Conservation (phyloP, 2,329 filamentous ascomycete species). For the Xenoacremonium recifei region DNA sequence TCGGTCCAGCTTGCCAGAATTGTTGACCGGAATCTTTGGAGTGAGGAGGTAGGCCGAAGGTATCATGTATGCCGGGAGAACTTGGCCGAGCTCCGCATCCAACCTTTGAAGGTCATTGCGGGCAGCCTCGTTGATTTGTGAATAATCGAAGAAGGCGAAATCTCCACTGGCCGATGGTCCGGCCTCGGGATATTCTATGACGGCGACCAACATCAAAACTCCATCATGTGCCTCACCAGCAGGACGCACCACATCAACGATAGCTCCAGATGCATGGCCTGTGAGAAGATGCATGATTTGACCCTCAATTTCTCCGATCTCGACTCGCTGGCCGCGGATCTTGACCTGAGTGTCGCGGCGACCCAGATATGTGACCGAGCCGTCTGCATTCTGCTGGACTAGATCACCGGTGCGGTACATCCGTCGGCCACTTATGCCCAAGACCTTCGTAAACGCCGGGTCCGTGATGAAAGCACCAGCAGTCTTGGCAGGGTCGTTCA, state of each 20-base stretch:
- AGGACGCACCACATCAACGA: not conserved
- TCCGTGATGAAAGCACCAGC: conserved; percentile 28
- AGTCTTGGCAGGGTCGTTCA: conserved; percentile 38
- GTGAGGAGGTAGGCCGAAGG: not conserved
- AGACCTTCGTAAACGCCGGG: conserved; percentile 3
- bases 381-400: conserved; percentile 37
- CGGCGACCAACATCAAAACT: not conserved
- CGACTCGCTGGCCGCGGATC: conserved; percentile 53
- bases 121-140: not conserved
- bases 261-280: not conserved
- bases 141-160: not conserved
- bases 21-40: not conserved
- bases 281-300: no score
- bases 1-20: conserved; percentile 3
- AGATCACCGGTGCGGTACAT: conserved; percentile 47
- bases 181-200: not conserved
- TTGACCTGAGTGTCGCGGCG: conserved; percentile 57
- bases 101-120: not conserved
- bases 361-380: conserved; percentile 41
- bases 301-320: conserved; percentile 32
- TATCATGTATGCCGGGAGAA: conserved; percentile 4
- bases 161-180: not conserved
- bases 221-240: not conserved
- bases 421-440: conserved; percentile 10
- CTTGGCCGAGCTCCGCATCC: not conserved